Evolutionary conservation across 192 early-diverging fungal genomes (phyloP), one percentile per base, ranked within the genome.

Genomic region (Coemansia sp.): DNA sequence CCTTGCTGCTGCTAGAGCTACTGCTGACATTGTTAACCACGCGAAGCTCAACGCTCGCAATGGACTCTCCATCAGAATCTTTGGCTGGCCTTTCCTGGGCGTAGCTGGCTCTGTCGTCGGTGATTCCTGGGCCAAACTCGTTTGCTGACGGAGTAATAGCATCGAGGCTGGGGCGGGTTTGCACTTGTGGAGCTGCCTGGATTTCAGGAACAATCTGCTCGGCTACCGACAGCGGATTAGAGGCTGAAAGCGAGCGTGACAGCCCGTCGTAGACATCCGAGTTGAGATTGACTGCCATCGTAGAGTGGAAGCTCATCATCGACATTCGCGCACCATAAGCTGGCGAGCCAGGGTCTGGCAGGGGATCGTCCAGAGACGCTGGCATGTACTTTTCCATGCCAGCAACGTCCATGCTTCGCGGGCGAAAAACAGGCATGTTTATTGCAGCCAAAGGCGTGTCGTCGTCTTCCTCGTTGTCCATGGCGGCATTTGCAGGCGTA

Each of bases 91-190:
- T 24, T 7, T 60, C 58, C 24, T 20, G 36, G 56, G 2, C 34
- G 6, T 11, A 20, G 2, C 20, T 7, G 37, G n/a, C 47, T 18
- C 18, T 36, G 34, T 38, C 21, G 21, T n/a, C 54, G 17, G 54
- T 56, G 14, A 56, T 34, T 25, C 36, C 54, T 1, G 26, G 17
- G 18, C 54, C 54, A 17, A 56, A 37, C 8, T 47, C 60, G 11
- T 40, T 24, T 24, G 67, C 37, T 17, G 60, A 51, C 11, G 68
- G 60, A 0, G 60, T 61, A 14, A 79, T 63, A 7, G 67, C 73
- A 57, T 79, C 70, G 23, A 73, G 55, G 55, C 70, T 73, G 3
- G 63, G 70, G 4, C 76, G 67, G 9, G 51, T 66, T 4, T 69
- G 25, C 4, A 66, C 51, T 23, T 53, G 51, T 24, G 51, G 25